Base-by-base conservation (phyloP, 345 rosid species). In the Eucalyptus sp. region DNA sequence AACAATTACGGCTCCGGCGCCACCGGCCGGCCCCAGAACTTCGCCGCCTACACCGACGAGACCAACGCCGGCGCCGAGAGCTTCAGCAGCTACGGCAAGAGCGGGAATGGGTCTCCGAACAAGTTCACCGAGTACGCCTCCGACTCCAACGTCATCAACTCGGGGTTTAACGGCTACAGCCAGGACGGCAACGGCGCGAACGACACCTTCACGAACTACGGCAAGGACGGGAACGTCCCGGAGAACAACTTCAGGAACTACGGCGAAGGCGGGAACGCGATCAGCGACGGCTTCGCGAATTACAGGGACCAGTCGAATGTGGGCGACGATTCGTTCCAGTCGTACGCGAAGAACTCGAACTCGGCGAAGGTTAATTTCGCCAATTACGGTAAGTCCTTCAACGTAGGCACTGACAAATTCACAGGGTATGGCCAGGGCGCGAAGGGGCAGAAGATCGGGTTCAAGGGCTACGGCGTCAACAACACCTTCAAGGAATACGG, bases 131-230 rank as follows among this genome's bases (percentile, higher is more conserved):
- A 88, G 20, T 93, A 93, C 29, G 95, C 92, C 37, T 86, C 90
- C 62, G 54, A 87, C 52, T 89, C 94, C 48, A 93, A 93, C 84
- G 93, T 91, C 16, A 89, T 93, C 9, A 92, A 88, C 13, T 92
- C 95, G 29, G 91, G 88, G 43, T 93, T 93, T 86, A 37, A 60
- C 43, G 92, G 90, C 85, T 93, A 93, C 86, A 94, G 94, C 13
- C 90, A 92, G 89, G 56, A 43, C 27, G 95, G 88, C 5, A 89
- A 91, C 49, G 90, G 89, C 22, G 93, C 90, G 4, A 87, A 86
- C 44, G 93, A 93, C 81, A 90, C 89, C 37, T 93, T 93, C 90
- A 90, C 86, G 41, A 86, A 90, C 51, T 93, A 93, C 86, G 94
- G 95, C 14, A 49, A 60, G 18, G 84, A 92, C 10, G 95, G 93